phyloP scores from a whole-genome alignment of 495 filamentous ascomycete species.

The Lentithecium fluviatile region DNA sequence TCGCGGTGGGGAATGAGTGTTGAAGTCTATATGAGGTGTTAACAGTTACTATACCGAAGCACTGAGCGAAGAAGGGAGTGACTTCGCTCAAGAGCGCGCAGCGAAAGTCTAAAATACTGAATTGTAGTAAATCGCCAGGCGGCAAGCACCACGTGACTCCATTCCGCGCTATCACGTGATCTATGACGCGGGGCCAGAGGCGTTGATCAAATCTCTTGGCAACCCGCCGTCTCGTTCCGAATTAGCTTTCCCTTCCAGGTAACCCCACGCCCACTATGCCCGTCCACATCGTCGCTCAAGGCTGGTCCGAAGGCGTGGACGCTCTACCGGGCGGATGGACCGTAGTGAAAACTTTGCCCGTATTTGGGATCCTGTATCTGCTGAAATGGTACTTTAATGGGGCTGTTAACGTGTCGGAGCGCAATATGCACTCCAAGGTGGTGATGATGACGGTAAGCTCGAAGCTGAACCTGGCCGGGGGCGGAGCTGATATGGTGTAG shows the following conservation, averaged over 20 bases:
- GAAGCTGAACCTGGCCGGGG: neutral
- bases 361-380: constrained; percentile 58
- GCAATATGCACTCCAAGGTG: constrained; percentile 87
- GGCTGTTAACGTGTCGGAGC: constrained; percentile 70
- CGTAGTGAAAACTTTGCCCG: constrained; percentile 59
- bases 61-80: no score
- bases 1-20: neutral
- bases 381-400: constrained; percentile 80
- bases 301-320: constrained; percentile 60
- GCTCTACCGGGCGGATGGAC: constrained; percentile 65
- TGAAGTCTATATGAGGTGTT: neutral
- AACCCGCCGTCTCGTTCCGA: neutral
- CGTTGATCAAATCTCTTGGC: neutral
- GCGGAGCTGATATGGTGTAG: constrained; percentile 44
- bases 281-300: constrained; percentile 65
- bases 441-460: constrained; percentile 80
- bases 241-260: neutral
- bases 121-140: no score
- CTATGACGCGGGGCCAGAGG: neutral
- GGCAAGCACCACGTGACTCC: no score
- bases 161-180: neutral
- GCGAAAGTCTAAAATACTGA: no score
- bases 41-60: no score
- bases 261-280: constrained; percentile 61
- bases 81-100: no score